A percentile compares a stretch with the other conserved stretches of the same genome.
Conservation (phyloP, 1,284 basidiomycete species). For the Peniophora sp. region DNA sequence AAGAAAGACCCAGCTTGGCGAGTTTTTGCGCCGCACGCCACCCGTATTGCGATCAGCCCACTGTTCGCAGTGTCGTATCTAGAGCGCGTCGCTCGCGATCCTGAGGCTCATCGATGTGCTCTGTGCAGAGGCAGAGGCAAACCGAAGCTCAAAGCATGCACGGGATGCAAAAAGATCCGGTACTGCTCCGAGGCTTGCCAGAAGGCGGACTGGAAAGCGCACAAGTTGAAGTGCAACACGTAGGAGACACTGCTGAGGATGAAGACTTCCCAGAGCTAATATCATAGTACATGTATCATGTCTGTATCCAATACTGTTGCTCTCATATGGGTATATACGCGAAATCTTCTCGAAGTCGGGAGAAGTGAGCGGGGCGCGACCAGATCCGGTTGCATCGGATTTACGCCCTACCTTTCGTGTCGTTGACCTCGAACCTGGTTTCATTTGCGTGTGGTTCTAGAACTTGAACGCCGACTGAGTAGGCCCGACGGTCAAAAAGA, state of each 20-base stretch:
- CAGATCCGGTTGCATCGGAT: too few relatives aligned
- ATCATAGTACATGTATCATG: too few relatives aligned
- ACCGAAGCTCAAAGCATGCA: conserved; percentile 11
- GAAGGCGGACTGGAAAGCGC: conserved; percentile 11
- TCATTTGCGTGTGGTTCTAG: too few relatives aligned
- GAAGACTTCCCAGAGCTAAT: too few relatives aligned
- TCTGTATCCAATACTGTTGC: too few relatives aligned
- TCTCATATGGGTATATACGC: too few relatives aligned
- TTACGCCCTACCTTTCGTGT: too few relatives aligned
- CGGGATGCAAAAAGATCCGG: conserved; percentile 8
- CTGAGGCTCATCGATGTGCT: background rate
- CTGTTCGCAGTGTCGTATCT: conserved; percentile 39
- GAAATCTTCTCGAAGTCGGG: too few relatives aligned
- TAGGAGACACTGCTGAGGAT: background rate
- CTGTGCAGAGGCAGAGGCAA: conserved; percentile 1
- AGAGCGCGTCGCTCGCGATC: conserved; percentile 22
- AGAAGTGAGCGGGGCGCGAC: too few relatives aligned
- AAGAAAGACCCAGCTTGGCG: conserved; percentile 22
- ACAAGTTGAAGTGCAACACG: background rate
- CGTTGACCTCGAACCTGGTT: too few relatives aligned
- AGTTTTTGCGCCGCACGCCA: conserved; percentile 29
- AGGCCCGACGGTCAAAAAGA: too few relatives aligned
- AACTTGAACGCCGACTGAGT: too few relatives aligned
- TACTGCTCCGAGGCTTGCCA: conserved; percentile 14
- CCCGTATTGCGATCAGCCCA: conserved; percentile 38